These are phyloP conservation scores for Lathyrus tuberosus DNA, from an alignment of 306 rosid genomes.

Conservation along the genomic window DNA sequence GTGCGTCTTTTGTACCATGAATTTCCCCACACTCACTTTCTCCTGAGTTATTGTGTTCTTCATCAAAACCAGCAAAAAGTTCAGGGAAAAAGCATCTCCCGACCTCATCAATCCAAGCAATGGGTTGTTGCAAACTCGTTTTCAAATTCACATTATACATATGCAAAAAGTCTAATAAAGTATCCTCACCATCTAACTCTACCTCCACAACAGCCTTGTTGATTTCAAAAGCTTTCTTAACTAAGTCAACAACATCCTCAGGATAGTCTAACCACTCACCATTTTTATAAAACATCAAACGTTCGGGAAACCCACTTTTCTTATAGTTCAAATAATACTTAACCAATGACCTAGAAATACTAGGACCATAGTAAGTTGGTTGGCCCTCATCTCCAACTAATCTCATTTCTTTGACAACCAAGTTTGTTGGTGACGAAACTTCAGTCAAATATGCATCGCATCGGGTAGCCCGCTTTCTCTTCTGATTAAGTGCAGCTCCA, in stretches of 20 bases:
- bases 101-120: constrained; percentile 43
- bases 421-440: constrained; percentile 37
- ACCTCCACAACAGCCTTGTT: constrained; percentile 70
- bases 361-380: constrained; percentile 41
- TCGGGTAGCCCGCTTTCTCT: constrained; percentile 60
- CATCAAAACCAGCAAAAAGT: constrained; percentile 56
- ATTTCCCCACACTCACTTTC: too few species aligned
- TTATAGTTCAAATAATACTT: constrained; percentile 59
- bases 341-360: constrained; percentile 42
- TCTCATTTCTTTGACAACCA: constrained; percentile 55
- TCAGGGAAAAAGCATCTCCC: constrained; percentile 87
- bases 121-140: constrained; percentile 64
- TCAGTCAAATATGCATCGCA: constrained; percentile 44
- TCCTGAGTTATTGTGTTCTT: too few species aligned
- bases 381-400: constrained; percentile 44
- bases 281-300: constrained; percentile 66
- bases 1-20: too few species aligned
- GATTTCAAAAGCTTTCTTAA: constrained; percentile 9
- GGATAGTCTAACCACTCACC: constrained; percentile 75
- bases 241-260: constrained; percentile 49
- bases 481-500: constrained; percentile 49
- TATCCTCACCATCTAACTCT: constrained; percentile 53
- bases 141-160: constrained; percentile 69
- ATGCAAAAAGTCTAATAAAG: constrained; percentile 72
- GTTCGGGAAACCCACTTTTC: constrained; percentile 66